These are phyloP conservation scores for Epichloe bromicola DNA, from an alignment of 2,329 filamentous ascomycete genomes.

Conservation along the genomic window DNA sequence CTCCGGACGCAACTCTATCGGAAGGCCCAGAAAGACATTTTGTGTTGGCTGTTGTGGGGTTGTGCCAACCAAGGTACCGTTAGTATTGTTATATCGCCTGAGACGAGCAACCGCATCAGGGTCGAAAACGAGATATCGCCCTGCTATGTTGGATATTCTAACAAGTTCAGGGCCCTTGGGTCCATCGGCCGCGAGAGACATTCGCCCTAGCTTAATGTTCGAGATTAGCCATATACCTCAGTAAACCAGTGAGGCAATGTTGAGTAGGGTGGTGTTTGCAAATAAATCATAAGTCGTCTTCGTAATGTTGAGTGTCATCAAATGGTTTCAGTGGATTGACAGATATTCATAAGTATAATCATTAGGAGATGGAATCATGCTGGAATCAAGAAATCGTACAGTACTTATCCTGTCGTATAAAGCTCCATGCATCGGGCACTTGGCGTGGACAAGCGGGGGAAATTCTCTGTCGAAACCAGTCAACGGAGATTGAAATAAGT, in stretches of 20 bases:
- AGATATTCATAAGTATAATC: constrained; percentile 42
- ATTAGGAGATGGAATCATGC: constrained; percentile 14
- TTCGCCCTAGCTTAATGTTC: neutral
- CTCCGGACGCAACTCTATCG: constrained; percentile 80
- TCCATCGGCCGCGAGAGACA: neutral
- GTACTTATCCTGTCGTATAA: neutral
- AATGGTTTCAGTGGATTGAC: constrained; percentile 45
- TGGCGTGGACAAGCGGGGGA: neutral
- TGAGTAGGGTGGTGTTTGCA: neutral
- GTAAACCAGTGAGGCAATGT: neutral
- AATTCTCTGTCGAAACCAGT: neutral
- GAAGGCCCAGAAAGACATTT: constrained; percentile 83
- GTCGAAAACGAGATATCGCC: constrained; percentile 83
- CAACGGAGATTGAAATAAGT: neutral
- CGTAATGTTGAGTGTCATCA: constrained; percentile 32
- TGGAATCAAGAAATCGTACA: neutral
- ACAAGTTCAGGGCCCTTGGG: constrained; percentile 31
- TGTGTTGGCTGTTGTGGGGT: constrained; percentile 89
- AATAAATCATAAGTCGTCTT: constrained; percentile 29
- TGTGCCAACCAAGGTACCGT: constrained; percentile 73
- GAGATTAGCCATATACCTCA: neutral
- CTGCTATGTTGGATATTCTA: constrained; percentile 67
- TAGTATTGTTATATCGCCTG: constrained; percentile 70
- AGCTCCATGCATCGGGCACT: neutral
- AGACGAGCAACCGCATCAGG: constrained; percentile 65